phyloP scores from a whole-genome alignment of 495 filamentous ascomycete genomes.

The Cetradonia linearis region DNA sequence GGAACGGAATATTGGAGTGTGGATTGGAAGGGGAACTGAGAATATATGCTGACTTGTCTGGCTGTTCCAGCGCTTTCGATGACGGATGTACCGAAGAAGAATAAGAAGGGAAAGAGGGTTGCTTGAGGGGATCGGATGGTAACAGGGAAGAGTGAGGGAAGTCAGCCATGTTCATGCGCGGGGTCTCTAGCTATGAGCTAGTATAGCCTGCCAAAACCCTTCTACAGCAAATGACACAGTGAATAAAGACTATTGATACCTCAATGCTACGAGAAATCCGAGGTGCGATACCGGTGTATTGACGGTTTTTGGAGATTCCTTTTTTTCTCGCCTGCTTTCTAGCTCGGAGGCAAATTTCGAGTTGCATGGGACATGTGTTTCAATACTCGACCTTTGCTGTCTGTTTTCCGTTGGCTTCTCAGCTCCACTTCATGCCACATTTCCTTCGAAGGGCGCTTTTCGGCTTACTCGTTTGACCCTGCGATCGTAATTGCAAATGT shows the following conservation, averaged over 20 bases:
- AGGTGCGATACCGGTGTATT: neutral
- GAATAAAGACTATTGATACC: neutral
- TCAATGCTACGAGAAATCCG: neutral
- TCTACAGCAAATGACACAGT: neutral
- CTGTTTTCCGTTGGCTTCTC: neutral
- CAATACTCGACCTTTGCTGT: neutral
- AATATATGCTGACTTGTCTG: slow-evolving; percentile 27
- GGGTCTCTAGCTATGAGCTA: neutral
- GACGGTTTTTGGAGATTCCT: too few relatives aligned
- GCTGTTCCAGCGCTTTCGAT: slow-evolving; percentile 53
- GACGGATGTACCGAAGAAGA: slow-evolving; percentile 66
- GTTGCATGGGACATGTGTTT: neutral
- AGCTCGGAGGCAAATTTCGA: neutral
- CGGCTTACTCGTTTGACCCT: neutral
- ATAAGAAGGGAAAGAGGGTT: slow-evolving; percentile 49
- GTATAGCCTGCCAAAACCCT: neutral
- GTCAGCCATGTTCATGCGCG: neutral
- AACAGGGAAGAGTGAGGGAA: neutral
- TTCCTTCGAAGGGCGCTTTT: neutral
- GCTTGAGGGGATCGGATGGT: slow-evolving; percentile 15
- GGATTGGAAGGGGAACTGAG: neutral
- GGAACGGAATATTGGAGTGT: neutral
- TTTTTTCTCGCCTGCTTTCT: neutral
- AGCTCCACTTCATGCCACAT: neutral
- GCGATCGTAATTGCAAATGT: neutral